Conservation (phyloP, 139 green algal species). For the Raphidocelis subcapitata region DNA sequence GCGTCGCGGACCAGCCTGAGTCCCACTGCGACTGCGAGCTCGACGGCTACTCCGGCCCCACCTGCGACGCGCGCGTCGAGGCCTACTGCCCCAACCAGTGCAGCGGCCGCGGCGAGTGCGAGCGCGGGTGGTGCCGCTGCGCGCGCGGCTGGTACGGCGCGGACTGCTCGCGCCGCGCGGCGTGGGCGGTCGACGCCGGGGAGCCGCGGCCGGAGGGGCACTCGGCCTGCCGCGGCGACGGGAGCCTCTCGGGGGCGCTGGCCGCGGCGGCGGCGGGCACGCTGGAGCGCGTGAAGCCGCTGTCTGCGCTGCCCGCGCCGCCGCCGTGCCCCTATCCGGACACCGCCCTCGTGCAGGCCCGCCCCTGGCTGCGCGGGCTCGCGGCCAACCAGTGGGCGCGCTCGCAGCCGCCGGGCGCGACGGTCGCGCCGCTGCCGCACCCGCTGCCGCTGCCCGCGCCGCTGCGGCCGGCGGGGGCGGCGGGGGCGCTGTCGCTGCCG, state of each 20-base stretch:
- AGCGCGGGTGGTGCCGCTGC: conserved; percentile 62
- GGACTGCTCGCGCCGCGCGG: conserved; percentile 42
- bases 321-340: not conserved
- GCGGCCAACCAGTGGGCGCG: not conserved
- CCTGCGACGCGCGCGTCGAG: conserved; percentile 49
- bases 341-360: not conserved
- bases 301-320: not conserved
- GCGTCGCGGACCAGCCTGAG: not conserved
- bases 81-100: conserved; percentile 61
- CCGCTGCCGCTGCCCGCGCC: no score
- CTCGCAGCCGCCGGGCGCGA: not conserved
- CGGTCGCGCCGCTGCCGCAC: no score
- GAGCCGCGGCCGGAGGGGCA: not conserved
- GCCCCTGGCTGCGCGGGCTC: not conserved
- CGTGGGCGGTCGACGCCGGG: not conserved
- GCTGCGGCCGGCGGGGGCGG: no score
- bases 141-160: conserved; percentile 55
- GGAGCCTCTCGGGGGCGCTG: no score
- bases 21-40: conserved; percentile 22
- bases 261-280: not conserved
- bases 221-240: no score
- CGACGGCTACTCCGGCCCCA: conserved; percentile 43
- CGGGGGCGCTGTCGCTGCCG: no score
- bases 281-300: not conserved
- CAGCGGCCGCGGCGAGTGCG: conserved; percentile 49